Percentiles rank a stretch among this genome's conserved stretches.
Conservation (phyloP, 805 yeast species). For the Suhomyces canberraensis region DNA sequence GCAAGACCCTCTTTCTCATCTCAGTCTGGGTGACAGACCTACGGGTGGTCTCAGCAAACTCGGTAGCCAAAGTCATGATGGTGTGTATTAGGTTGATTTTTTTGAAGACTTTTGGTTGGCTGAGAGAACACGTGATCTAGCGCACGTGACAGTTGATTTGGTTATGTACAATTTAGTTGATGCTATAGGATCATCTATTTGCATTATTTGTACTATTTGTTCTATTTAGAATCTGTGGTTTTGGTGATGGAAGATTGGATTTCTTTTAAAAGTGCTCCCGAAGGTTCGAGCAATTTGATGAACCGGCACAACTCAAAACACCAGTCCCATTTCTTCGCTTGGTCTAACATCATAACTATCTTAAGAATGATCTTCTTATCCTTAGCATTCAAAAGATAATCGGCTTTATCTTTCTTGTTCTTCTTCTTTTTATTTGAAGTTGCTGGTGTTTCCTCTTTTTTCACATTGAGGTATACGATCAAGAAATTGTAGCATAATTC, state of each 20-base stretch:
- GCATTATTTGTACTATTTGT: not conserved
- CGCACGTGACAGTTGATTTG: not conserved
- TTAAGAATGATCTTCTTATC: constrained; percentile 43
- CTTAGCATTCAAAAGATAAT: constrained; percentile 16
- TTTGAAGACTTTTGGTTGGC: constrained; percentile 14
- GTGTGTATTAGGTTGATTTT: constrained; percentile 2
- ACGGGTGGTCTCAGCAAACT: constrained; percentile 78
- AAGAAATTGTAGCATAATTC: constrained; percentile 50
- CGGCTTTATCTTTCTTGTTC: constrained; percentile 8
- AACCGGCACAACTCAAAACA: constrained; percentile 54
- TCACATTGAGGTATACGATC: constrained; percentile 50
- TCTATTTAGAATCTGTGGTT: too few species aligned
- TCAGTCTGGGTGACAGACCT: constrained; percentile 60
- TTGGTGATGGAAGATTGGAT: constrained; percentile 4
- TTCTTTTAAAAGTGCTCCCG: constrained; percentile 27
- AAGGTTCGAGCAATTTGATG: constrained; percentile 48
- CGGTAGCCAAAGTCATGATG: constrained; percentile 65
- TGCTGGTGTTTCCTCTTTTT: constrained; percentile 32
- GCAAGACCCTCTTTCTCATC: constrained; percentile 60
- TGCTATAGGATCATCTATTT: not conserved
- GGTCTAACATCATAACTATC: constrained; percentile 42
- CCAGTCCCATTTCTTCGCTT: constrained; percentile 46
- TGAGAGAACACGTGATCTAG: constrained; percentile 3
- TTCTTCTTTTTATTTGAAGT: not conserved
- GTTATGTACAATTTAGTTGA: too few species aligned